Conservation (phyloP, 179 eudicot genomes). For the Beta macrorhiza region DNA sequence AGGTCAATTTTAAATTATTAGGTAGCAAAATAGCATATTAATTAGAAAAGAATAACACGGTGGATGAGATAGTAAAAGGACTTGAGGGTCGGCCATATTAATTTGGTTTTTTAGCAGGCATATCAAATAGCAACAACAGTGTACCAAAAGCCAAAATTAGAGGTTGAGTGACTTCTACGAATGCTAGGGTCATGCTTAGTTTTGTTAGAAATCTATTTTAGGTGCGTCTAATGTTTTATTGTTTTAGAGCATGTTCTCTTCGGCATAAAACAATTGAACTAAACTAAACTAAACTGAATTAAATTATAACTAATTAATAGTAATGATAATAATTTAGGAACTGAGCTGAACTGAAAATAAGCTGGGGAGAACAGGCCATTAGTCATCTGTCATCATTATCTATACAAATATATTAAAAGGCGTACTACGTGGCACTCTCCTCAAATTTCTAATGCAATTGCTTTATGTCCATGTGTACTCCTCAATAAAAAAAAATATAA, state of each 20-base stretch:
- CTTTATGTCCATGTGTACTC: too few relatives aligned
- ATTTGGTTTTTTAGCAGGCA: neutral
- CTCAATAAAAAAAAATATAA: too few relatives aligned
- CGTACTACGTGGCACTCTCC: too few relatives aligned
- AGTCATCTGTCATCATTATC: neutral
- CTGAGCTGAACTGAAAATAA: too few relatives aligned
- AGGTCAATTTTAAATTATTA: constrained; percentile 3
- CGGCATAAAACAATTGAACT: too few relatives aligned
- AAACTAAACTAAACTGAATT: too few relatives aligned
- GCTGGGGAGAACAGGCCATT: too few relatives aligned
- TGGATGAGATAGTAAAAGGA: neutral
- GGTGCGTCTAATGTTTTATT: neutral
- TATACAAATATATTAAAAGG: too few relatives aligned
- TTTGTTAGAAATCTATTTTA: neutral
- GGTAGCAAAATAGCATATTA: neutral
- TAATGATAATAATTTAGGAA: too few relatives aligned
- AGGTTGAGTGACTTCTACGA: constrained; percentile 15
- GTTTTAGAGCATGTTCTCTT: too few relatives aligned
- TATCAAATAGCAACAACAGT: constrained; percentile 9
- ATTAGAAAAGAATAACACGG: neutral
- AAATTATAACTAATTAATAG: too few relatives aligned
- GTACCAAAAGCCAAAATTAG: neutral
- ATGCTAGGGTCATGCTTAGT: neutral
- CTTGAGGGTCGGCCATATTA: neutral
- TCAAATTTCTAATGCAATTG: too few relatives aligned